Conservation (phyloP, 257 asterid genomes). For the Eustoma russellianum region DNA sequence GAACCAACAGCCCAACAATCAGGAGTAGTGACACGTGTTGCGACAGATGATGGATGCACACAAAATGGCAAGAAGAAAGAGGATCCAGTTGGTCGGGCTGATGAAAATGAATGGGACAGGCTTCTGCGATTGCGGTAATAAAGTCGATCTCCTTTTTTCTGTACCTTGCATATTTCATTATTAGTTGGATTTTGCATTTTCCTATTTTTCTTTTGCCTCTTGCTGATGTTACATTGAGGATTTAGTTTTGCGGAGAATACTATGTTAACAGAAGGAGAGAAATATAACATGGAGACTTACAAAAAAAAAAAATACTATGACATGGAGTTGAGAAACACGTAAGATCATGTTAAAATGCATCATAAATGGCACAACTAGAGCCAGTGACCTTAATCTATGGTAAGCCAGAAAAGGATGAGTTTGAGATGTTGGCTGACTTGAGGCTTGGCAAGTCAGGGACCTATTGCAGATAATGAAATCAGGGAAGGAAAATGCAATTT, state of each 20-base stretch:
- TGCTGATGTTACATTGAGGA: not conserved
- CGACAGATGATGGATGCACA: slow-evolving; percentile 34
- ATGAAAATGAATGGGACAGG: slow-evolving; percentile 95
- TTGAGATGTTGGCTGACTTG: too few relatives aligned
- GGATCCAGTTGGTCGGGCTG: slow-evolving; percentile 36
- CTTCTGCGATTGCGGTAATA: slow-evolving; percentile 85
- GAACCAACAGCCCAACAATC: slow-evolving; percentile 69
- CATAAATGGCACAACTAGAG: too few relatives aligned
- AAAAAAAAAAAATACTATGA: too few relatives aligned
- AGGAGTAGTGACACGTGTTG: slow-evolving; percentile 29
- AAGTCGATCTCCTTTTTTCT: not conserved
- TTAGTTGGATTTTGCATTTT: not conserved
- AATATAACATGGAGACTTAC: not conserved
- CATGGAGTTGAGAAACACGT: not conserved
- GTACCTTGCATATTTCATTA: not conserved
- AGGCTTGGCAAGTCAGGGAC: too few relatives aligned
- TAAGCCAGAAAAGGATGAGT: too few relatives aligned
- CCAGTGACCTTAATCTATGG: too few relatives aligned
- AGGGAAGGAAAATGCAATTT: too few relatives aligned
- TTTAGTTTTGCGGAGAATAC: too few relatives aligned
- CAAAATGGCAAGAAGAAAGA: slow-evolving; percentile 53
- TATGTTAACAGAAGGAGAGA: not conserved
- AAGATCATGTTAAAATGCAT: too few relatives aligned
- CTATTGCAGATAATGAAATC: too few relatives aligned
- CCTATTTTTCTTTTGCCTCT: not conserved